A percentile compares a stretch with the other conserved stretches of the same genome.
Conservation (phyloP, 495 filamentous ascomycete species). For the Staphylotrichum longicolle region DNA sequence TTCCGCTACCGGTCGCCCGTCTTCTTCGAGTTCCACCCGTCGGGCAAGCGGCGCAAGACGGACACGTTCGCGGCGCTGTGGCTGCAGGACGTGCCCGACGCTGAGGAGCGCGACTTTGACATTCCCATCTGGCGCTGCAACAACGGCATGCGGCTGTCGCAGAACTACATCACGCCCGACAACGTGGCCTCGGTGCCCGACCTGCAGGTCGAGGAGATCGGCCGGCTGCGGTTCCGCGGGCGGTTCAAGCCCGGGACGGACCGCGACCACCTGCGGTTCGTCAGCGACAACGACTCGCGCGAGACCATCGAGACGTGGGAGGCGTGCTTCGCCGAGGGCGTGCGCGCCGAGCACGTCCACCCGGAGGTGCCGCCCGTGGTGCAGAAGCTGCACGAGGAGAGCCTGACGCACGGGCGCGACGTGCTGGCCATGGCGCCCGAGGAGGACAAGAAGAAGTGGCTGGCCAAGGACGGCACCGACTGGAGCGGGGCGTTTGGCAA, state of each 20-base stretch:
- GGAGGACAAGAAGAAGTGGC: conserved; percentile 72
- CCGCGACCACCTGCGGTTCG: conserved; percentile 76
- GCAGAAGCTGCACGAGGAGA: conserved; percentile 72
- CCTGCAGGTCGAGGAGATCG: conserved; percentile 66
- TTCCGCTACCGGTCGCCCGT: conserved; percentile 84
- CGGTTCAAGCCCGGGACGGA: conserved; percentile 89
- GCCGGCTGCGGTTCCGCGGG: conserved; percentile 72
- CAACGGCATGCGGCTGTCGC: conserved; percentile 67
- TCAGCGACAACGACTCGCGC: conserved; percentile 81
- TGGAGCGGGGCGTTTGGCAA: conserved; percentile 83
- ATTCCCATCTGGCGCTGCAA: conserved; percentile 85
- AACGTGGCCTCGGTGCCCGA: conserved; percentile 66
- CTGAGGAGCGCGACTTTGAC: conserved; percentile 69
- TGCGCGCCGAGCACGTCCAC: conserved; percentile 63
- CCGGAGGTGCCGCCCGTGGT: conserved; percentile 65
- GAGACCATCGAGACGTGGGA: conserved; percentile 96
- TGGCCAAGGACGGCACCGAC: conserved; percentile 75
- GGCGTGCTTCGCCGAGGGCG: conserved; percentile 81
- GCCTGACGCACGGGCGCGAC: conserved; percentile 71
- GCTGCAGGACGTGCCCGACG: conserved; percentile 81
- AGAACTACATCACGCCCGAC: conserved; percentile 83
- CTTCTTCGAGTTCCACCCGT: conserved; percentile 77
- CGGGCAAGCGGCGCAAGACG: conserved; percentile 60
- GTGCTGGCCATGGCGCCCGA: conserved; percentile 67
- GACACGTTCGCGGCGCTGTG: conserved; percentile 78